Evolutionary conservation across 2,329 filamentous ascomycete species (phyloP), one percentile per base, ranked within the genome.

Genomic region (Colletotrichum sp.): DNA sequence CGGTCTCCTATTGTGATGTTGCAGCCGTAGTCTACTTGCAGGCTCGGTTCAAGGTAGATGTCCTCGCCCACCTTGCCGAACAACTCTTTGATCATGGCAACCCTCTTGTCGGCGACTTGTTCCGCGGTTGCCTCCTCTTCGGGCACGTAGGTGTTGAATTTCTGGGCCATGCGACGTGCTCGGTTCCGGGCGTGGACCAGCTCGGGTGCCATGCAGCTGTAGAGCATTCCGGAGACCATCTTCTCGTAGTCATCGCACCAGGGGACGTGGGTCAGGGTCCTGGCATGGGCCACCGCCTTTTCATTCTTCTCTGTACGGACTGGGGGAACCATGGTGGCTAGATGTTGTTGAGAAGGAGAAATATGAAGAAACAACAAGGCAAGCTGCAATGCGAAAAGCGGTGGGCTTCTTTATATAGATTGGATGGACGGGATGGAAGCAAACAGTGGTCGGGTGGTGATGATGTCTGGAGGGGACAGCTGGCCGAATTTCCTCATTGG

Each of bases 21-120:
- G 79, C 89, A 90, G 2, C 92, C 92, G 72, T 93, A 93, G 79
- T 93, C 92, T 38, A 93, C 85, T 51, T 84, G 86, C 70, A 94
- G 84, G 0, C 91, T 91, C 0, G 91, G 88, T 77, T 93, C 91
- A 43, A 93, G 87, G 75, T 88, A 88, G 29, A 83, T 85, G 0
- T 88, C 88, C 61, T 85, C 85, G 5, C 90, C 90, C 6, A 89
- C 81, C 11, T 80, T 80, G 34, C 87, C 85, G 6, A 93, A 78
- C 51, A 91, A 82, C 11, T 88, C 81, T 71, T 82, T 78, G 63
- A 93, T 82, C 73, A 89, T 82, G 8, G 79, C 80, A 63, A 87
- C 83, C 61, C 87, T 82, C 5, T 84, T 84, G n/a, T 79, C 78
- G 2, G 77, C 72, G 31, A 87, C 77, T 8, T 84, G 81, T 15